Percentiles rank a stretch among this genome's conserved stretches.
Conservation (phyloP, 805 yeast species). For the Yamadazyma sp. region DNA sequence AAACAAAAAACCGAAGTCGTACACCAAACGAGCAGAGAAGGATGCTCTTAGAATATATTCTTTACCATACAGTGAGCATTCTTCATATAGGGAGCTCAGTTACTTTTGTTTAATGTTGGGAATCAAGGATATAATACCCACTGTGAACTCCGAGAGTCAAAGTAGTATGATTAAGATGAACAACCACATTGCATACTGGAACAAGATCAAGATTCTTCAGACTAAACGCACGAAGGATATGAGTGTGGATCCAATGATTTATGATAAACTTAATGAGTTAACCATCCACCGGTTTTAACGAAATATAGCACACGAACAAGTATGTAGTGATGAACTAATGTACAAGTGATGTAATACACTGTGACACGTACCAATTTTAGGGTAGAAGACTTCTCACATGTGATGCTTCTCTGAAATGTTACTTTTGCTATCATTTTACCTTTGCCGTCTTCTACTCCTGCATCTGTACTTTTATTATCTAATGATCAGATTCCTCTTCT, state of each 20-base stretch:
- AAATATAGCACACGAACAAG: no score
- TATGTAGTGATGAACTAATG: no score
- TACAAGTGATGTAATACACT: no score
- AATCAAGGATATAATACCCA: constrained; percentile 64
- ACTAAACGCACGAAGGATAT: constrained; percentile 8
- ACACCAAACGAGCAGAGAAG: constrained; percentile 21
- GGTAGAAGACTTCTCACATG: no score
- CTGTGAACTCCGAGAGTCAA: constrained; percentile 55
- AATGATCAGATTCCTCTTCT: no score
- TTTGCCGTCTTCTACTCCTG: no score
- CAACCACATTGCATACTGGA: constrained; percentile 34
- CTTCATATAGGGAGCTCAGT: constrained; percentile 79
- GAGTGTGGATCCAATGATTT: constrained; percentile 12
- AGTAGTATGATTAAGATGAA: constrained; percentile 29
- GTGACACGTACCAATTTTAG: no score
- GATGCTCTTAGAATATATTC: constrained; percentile 45
- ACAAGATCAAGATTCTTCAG: constrained; percentile 15
- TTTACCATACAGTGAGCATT: constrained; percentile 93
- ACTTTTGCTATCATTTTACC: no score
- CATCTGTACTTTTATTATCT: no score
- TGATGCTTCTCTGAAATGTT: no score
- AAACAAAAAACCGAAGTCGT: constrained; percentile 15
- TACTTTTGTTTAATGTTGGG: constrained; percentile 57
- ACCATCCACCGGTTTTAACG: constrained; percentile 4
- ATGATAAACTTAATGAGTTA: constrained; percentile 5